These are phyloP conservation scores for Acanthamoeba quina DNA, from an alignment of 208 protist species.

Conservation along the genomic window DNA sequence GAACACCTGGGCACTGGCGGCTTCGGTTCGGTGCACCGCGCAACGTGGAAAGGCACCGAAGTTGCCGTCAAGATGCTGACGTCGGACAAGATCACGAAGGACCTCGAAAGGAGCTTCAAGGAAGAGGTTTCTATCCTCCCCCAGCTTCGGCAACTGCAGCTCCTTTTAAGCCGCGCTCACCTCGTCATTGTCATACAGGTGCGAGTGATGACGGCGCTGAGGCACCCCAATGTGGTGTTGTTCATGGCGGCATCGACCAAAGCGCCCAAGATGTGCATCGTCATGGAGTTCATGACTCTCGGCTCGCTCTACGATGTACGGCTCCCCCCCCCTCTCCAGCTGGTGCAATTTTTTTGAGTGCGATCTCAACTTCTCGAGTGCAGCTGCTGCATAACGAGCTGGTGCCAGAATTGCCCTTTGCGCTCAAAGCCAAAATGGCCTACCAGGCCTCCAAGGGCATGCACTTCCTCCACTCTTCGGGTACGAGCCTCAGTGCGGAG, in stretches of 20 bases:
- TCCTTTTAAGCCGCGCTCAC: no score
- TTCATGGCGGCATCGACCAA: slow-evolving; percentile 80
- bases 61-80: background rate
- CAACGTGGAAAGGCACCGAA: background rate
- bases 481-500: background rate
- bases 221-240: slow-evolving; percentile 80
- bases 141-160: no score
- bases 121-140: slow-evolving; percentile 19
- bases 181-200: background rate
- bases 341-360: no score
- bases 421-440: slow-evolving; percentile 6
- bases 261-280: slow-evolving; percentile 29
- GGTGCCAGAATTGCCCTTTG: background rate
- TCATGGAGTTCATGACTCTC: slow-evolving; percentile 25
- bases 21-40: background rate
- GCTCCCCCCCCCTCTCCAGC: background rate
- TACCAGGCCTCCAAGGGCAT: slow-evolving; percentile 52
- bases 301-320: background rate
- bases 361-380: no score
- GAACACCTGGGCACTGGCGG: slow-evolving; percentile 46
- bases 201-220: slow-evolving; percentile 74
- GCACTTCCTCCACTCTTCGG: background rate
- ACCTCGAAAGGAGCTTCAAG: slow-evolving; percentile 9
- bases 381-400: slow-evolving; percentile 9
- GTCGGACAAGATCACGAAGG: slow-evolving; percentile 15